Base-by-base conservation (phyloP, 176 grass and related monocot species). In the Aegilops umbellulata region DNA sequence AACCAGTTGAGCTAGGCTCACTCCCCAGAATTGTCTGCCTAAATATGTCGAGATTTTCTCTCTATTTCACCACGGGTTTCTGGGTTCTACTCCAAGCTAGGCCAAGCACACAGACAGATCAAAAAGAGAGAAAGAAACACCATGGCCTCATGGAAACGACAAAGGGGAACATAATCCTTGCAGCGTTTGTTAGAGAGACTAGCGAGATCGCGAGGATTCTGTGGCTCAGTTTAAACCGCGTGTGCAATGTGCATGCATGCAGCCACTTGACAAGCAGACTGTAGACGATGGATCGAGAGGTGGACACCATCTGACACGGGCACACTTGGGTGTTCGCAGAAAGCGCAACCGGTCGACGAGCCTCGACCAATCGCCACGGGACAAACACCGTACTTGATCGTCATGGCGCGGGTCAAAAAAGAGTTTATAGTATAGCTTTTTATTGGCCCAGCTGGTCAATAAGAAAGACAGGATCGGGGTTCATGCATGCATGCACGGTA, bases 291-390 rank as follows among this genome's bases (percentile, higher is more conserved):
- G 65, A 66, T 66, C 81, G n/a, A 25, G 8, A 64, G 23, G 22
- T 44, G 2, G 69, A 84, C 70, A 84, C 70, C 1, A 19, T 32
- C 82, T 34, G 53, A 84, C 69, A 64, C 11, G 7, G 36, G 57
- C 82, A 84, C 82, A 46, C 25, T 32, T 47, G 3, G 4, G 44
- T 84, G 81, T 74, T 44, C 10, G 7, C 34, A 16, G 15, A 83
- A 61, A 32, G 69, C 35, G 38, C 26, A 27, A 83, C 80, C 32
- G 6, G 19, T 46, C 17, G 82, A 75, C 8, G 70, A 25, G 29
- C 11, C n/a, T 22, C 23, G 35, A 74, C 69, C 69, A 83, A 74
- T 83, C 55, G 82, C 6, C 24, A 15, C 73, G 69, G 69, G 53
- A 30, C 24, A 74, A 73, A 19, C 53, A 30, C 23, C 81, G 16